Percentiles rank a stretch among this genome's conserved stretches.
phyloP scores from a whole-genome alignment of 2,329 filamentous ascomycete species.

The Malbranchea zuffiana region DNA sequence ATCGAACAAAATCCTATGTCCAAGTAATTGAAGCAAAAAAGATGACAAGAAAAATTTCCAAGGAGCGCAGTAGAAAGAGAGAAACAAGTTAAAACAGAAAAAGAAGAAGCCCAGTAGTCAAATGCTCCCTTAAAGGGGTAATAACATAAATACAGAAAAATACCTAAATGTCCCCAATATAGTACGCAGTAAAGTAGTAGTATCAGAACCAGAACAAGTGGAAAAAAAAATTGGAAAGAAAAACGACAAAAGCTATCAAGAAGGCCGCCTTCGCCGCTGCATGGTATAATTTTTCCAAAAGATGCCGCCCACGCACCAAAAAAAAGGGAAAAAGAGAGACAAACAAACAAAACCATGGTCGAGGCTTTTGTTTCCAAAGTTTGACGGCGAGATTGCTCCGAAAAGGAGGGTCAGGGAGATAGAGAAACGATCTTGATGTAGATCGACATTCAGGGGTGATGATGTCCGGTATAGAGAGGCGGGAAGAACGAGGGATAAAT shows the following conservation, averaged over 20 bases:
- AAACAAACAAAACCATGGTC: background rate
- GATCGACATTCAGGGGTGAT: too few species aligned
- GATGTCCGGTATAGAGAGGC: too few species aligned
- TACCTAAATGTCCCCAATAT: background rate
- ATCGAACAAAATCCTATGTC: too few species aligned
- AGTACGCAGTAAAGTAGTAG: background rate
- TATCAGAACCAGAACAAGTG: background rate
- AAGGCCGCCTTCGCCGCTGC: background rate
- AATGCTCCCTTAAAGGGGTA: background rate
- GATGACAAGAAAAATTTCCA: too few species aligned
- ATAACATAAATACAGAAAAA: background rate
- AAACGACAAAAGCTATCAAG: background rate
- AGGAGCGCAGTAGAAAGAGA: background rate
- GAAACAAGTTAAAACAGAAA: background rate
- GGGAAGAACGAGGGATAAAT: background rate
- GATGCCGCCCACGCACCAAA: slow-evolving; percentile 6
- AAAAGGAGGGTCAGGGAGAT: too few species aligned
- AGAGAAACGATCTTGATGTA: too few species aligned
- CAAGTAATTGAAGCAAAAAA: too few species aligned
- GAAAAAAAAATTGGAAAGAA: background rate
- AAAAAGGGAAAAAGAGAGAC: background rate
- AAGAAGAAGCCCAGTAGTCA: background rate
- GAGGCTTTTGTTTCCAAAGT: too few species aligned
- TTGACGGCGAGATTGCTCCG: too few species aligned
- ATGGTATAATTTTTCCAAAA: slow-evolving; percentile 6